Percentiles rank a stretch among this genome's conserved stretches.
Evolutionary conservation across 75 land plant species (phyloP).

Genomic region (Sequoia sempervirens): DNA sequence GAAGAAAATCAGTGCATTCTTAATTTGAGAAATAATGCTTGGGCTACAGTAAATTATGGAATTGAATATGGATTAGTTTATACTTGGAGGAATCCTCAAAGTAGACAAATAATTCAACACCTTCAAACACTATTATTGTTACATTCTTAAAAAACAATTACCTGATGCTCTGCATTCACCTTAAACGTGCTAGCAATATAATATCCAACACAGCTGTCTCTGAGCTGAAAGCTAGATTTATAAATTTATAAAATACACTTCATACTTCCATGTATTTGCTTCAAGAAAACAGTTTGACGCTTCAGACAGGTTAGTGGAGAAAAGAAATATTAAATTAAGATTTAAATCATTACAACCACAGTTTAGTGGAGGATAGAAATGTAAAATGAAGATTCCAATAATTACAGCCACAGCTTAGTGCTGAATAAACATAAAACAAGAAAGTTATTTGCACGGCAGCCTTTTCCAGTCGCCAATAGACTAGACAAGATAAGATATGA

Average conservation of each 20-base stretch:
- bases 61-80: neutral
- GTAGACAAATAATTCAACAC: neutral
- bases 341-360: neutral
- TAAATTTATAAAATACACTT: neutral
- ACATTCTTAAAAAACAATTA: neutral
- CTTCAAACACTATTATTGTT: neutral
- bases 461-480: neutral
- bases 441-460: neutral
- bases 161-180: neutral
- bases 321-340: neutral
- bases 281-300: neutral
- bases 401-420: neutral
- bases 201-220: neutral
- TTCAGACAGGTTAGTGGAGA: neutral
- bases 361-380: neutral
- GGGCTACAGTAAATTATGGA: neutral
- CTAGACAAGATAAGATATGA: too few species aligned
- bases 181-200: neutral
- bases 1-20: neutral
- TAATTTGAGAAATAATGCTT: neutral
- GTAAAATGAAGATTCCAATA: too few species aligned
- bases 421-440: neutral
- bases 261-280: neutral
- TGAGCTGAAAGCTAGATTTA: neutral
- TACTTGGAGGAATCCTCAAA: neutral